Conservation (phyloP, 108 stramenopile genomes). For the Chaetoceros tenuissimus region DNA sequence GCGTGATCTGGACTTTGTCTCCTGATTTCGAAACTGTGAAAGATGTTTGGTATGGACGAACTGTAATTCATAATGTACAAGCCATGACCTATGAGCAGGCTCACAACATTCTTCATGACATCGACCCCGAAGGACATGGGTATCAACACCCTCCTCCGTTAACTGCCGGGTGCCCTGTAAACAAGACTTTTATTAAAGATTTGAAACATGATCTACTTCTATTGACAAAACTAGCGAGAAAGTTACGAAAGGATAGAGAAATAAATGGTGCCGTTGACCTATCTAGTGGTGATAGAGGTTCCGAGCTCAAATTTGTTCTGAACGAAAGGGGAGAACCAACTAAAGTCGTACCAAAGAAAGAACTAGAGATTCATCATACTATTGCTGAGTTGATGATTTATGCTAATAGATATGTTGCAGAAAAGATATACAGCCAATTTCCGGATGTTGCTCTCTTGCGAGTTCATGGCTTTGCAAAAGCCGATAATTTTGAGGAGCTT, state of each 20-base stretch:
- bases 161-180: constrained; percentile 38
- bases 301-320: constrained; percentile 50
- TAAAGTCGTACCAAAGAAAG: constrained; percentile 47
- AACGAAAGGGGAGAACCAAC: constrained; percentile 40
- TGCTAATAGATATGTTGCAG: constrained; percentile 60
- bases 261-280: constrained; percentile 48
- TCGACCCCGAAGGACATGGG: constrained; percentile 21
- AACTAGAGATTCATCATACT: constrained; percentile 74
- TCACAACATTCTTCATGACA: constrained; percentile 54
- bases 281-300: constrained; percentile 46
- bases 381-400: constrained; percentile 84
- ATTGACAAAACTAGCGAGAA: constrained; percentile 31
- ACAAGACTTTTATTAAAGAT: constrained; percentile 3
- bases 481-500: constrained; percentile 57
- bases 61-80: constrained; percentile 43
- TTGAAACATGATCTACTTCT: constrained; percentile 28
- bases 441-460: constrained; percentile 61
- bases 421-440: constrained; percentile 28
- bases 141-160: constrained; percentile 31
- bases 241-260: constrained; percentile 35
- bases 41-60: constrained; percentile 44
- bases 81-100: constrained; percentile 82
- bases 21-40: constrained; percentile 44
- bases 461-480: constrained; percentile 35
- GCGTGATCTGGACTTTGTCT: constrained; percentile 64